Base-by-base conservation (phyloP, 306 rosid genomes). In the Ammopiptanthus mongolicus region DNA sequence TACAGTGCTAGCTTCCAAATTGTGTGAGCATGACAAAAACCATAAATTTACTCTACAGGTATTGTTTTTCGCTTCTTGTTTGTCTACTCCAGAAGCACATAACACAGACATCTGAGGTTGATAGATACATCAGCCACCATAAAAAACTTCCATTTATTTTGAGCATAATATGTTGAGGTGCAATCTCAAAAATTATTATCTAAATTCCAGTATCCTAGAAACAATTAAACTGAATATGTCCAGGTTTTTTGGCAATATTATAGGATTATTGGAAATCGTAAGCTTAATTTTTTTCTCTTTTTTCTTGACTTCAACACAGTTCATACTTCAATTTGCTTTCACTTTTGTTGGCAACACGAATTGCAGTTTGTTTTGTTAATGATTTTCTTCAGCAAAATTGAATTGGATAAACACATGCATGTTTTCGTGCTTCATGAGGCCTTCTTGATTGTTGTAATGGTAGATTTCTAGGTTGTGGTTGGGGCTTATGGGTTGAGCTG, bases 41-140 rank as follows among this genome's bases (percentile, higher is more conserved):
- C 97, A 95, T 84, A 95, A 89, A 84, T 91, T 95, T 72, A 95
- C 98, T 18, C 85, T 95, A 28, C 97, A 94, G 96, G 98, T 94
- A 81, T 56, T 64, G 42, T 41, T 67, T 65, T 56, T 52, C 10
- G 81, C 18, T 51, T 28, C 46, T 44, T 25, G 8, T 36, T 67
- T 67, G 5, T 47, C 44, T 29, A 46, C 53, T 65, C 29, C 29
- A 11, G 48, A 25, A 47, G 58, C 14, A 4, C 69, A 33, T 15
- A 61, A 8, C 46, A 9, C 14, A 39, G 46, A 39, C 25, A 23
- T 18, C 15, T 17, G 3, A 6, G n/a, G 68, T 62, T 62, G 8
- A 17, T 39, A 10, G 13, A 39, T 39, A 39, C 44, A 62, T 36
- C n/a, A 17, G 5, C 48, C 15, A 21, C 52, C 34, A 41, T 7